Evolutionary conservation across 805 yeast species (phyloP), one percentile per base, ranked within the genome.

Genomic region (Candida sonorensis): DNA sequence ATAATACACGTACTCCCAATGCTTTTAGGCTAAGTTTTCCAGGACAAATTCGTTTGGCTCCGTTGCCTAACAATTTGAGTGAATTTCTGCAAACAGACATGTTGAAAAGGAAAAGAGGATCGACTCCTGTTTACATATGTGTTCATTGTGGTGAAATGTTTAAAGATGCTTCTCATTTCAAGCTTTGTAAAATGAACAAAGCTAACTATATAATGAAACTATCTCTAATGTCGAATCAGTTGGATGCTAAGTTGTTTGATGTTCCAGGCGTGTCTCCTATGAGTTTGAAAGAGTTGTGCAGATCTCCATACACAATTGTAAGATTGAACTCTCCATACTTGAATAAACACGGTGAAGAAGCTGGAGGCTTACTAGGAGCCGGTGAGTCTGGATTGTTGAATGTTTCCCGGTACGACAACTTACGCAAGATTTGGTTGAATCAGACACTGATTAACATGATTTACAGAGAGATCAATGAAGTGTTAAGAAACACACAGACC

Each of bases 261-360:
- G n/a, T n/a, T n/a, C n/a, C n/a, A n/a, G n/a, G n/a, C n/a, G n/a
- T n/a, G n/a, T n/a, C n/a, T n/a, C n/a, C n/a, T n/a, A n/a, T n/a
- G n/a, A n/a, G n/a, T n/a, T n/a, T n/a, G n/a, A n/a, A n/a, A n/a
- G n/a, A n/a, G n/a, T n/a, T n/a, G n/a, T n/a, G n/a, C n/a, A n/a
- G n/a, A n/a, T n/a, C n/a, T n/a, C n/a, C n/a, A n/a, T n/a, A n/a
- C n/a, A n/a, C n/a, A n/a, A n/a, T n/a, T n/a, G 55, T 35, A 34
- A 55, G 51, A 15, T 59, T 63, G 72, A 40, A 71, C 71, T 34
- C 84, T 0, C 92, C 90, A 10, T 83, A 81, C 48, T 57, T 83
- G 49, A 81, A 84, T 34, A 62, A 65, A 5, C 87, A 81, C 53
- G 94, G 94, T 15, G 92, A 83, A 51, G 69, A 79, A 3, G 81